These are phyloP conservation scores for Vaccinium myrtillus DNA, from an alignment of 148 eudicot species.

Conservation along the genomic window DNA sequence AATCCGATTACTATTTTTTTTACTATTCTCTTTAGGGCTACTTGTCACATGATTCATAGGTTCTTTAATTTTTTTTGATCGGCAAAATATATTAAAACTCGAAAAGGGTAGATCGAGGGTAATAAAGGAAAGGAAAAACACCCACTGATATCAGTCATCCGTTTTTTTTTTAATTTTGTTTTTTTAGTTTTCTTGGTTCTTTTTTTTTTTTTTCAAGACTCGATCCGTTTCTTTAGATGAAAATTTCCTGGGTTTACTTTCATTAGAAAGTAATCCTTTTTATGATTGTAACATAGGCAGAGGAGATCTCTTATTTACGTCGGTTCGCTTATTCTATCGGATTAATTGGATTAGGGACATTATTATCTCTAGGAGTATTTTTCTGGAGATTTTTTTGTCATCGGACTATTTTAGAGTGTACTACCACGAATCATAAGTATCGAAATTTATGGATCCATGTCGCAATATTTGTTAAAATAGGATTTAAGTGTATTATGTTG, in stretches of 20 bases:
- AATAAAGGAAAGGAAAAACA: no score
- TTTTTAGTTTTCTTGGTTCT: background rate
- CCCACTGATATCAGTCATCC: background rate
- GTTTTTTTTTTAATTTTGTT: background rate
- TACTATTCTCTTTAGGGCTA: no score
- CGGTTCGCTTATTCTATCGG: background rate
- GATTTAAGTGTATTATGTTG: background rate
- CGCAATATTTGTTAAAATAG: background rate
- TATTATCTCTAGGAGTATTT: background rate
- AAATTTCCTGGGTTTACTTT: background rate
- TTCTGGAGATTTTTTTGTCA: no score
- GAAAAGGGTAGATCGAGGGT: no score
- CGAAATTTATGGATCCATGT: background rate
- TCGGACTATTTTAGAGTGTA: background rate
- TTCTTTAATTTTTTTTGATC: no score
- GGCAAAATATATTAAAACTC: no score
- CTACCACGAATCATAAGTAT: background rate
- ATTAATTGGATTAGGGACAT: background rate
- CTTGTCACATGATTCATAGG: no score
- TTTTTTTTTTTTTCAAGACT: background rate
- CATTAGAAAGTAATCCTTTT: background rate
- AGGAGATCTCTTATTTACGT: background rate
- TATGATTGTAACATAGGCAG: background rate
- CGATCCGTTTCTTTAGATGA: background rate
- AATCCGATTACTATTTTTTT: background rate